Conservation (phyloP, 768 basidiomycete species). For the Hortiboletus flavorubellus region DNA sequence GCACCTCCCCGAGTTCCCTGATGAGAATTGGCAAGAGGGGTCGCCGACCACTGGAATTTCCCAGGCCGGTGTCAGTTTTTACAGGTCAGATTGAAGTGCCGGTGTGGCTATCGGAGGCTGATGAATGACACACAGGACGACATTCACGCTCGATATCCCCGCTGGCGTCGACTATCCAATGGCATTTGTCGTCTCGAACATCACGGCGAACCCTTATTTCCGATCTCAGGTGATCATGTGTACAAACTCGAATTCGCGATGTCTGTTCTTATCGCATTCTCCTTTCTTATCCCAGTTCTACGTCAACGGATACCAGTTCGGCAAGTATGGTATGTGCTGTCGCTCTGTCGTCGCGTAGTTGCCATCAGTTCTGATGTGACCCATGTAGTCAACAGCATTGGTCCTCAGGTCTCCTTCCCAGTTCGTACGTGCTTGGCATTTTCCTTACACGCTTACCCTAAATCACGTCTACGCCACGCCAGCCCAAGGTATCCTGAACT, state of each 20-base stretch:
- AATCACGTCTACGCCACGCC: slow-evolving; percentile 6
- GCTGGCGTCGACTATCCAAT: slow-evolving; percentile 47
- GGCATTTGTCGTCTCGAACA: slow-evolving; percentile 42
- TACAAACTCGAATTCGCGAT: neutral
- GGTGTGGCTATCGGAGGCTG: neutral
- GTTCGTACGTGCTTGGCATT: slow-evolving; percentile 18
- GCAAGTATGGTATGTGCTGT: slow-evolving; percentile 21
- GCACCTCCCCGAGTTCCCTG: slow-evolving; percentile 57
- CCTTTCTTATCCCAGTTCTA: slow-evolving; percentile 15
- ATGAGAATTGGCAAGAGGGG: slow-evolving; percentile 41
- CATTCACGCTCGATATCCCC: slow-evolving; percentile 44
- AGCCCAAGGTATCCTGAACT: slow-evolving; percentile 52
- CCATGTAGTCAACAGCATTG: slow-evolving; percentile 21
- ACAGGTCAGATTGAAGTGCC: slow-evolving; percentile 30
- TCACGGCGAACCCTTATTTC: slow-evolving; percentile 42
- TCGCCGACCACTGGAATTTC: slow-evolving; percentile 42
- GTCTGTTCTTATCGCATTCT: neutral
- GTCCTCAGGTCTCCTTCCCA: slow-evolving; percentile 25
- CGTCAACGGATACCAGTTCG: slow-evolving; percentile 27
- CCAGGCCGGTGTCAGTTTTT: slow-evolving; percentile 46
- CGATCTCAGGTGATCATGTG: slow-evolving; percentile 28
- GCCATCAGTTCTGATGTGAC: neutral
- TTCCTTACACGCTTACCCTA: neutral
- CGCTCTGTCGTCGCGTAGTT: too few relatives aligned
- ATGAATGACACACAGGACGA: slow-evolving; percentile 14